These are phyloP conservation scores for Sphaerulina populicola DNA, from an alignment of 2,329 filamentous ascomycete genomes.

Conservation along the genomic window DNA sequence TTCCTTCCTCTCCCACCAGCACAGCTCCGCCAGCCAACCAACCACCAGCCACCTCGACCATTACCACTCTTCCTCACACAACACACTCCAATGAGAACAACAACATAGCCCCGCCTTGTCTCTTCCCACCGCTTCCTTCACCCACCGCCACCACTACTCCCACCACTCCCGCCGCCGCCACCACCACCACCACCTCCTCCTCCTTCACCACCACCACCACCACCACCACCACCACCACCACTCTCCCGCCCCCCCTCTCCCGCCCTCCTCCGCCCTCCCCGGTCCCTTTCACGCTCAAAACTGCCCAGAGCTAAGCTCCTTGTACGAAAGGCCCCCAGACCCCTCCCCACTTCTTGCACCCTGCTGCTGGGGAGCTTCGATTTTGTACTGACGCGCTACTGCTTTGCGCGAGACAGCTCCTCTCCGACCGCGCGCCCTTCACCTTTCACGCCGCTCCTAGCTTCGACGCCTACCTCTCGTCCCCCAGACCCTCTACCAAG, in stretches of 20 bases:
- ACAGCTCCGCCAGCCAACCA: background rate
- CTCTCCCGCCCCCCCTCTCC: background rate
- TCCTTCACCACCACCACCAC: constrained; percentile 1
- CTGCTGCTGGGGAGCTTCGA: background rate
- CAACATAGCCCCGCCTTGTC: constrained; percentile 13
- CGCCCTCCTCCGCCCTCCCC: constrained; percentile 4
- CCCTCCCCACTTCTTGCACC: background rate
- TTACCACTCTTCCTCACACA: background rate
- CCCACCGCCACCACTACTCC: no score
- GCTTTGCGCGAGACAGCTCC: background rate
- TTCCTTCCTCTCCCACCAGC: background rate
- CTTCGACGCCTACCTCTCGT: background rate
- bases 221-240: constrained; percentile 1
- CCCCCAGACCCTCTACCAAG: constrained; percentile 1
- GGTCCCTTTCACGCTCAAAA: background rate
- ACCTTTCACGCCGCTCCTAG: background rate
- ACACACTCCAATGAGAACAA: constrained; percentile 8
- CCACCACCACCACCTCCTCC: background rate
- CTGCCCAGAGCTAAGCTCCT: background rate
- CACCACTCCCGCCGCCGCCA: background rate
- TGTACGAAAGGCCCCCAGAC: constrained; percentile 5
- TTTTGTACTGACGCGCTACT: background rate
- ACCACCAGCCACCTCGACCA: no score
- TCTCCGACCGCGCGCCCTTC: background rate
- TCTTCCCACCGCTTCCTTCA: background rate